Evolutionary conservation across 768 basidiomycete species (phyloP), one percentile per base, ranked within the genome.

Genomic region (Boletus vermiculosoides): DNA sequence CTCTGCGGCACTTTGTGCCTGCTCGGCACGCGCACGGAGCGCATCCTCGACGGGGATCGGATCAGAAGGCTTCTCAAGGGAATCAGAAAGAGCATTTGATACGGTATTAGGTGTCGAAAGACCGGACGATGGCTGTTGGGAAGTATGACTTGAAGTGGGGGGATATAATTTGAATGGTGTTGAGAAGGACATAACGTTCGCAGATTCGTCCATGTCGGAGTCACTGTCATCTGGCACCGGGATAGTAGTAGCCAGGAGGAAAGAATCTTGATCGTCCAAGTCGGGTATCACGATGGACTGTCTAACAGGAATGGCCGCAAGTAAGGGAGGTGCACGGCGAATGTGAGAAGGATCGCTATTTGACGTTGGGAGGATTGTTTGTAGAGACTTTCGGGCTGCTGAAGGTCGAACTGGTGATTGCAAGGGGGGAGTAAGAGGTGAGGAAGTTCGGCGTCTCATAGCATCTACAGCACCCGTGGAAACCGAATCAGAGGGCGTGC

Each of bases 1-100:
- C 68, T 92, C 88, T 0, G 95, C 95, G 9, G 94, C 91, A 67
- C 92, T 94, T 69, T 94, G 92, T 0, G 95, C 95, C 68, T 97
- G 95, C 63, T 91, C 90, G 2, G 95, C 94, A 51, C 91, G 83
- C 3, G 91, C 91, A 44, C 87, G 82, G 63, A 96, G 71, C 31
- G 87, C 92, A 67, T 96, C 94, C 66, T 95, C 94, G 5, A 94
- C 76, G 20, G 82, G 81, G 13, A 84, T 77, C 45, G 39, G 15
- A 75, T 76, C 50, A 62, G 80, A 69, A 61, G 78, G 76, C 60
- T 80, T 74, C 54, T 69, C 59, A 50, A 73, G 61, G 3, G 84
- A 83, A 25, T 81, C 82, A 0, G 87, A 88, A 39, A 86, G 70
- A 2, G 86, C 77, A 67, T 86, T 86, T 5, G 86, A 86, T 22